These are phyloP conservation scores for Stephania japonica DNA, from an alignment of 164 flowering plant species.

Conservation along the genomic window DNA sequence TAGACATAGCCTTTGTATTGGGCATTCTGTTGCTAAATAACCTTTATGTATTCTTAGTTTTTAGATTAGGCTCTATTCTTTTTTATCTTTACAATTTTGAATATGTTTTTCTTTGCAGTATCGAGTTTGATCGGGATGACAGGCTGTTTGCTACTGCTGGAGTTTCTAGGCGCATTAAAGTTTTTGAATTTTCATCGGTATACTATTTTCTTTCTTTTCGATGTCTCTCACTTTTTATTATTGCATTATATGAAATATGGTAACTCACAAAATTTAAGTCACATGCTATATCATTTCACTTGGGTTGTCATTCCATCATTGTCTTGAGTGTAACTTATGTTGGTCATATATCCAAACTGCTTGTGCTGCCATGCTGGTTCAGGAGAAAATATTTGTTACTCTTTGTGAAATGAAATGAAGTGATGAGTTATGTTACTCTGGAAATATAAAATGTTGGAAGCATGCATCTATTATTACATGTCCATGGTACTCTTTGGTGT, in stretches of 20 bases:
- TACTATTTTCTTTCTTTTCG: constrained; percentile 11
- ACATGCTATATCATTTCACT: background rate
- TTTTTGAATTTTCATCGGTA: constrained; percentile 90
- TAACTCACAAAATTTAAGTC: background rate
- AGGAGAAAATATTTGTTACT: background rate
- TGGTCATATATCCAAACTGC: background rate
- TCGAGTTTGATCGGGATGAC: constrained; percentile 97
- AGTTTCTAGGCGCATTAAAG: constrained; percentile 88
- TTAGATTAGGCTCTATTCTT: background rate
- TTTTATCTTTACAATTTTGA: background rate
- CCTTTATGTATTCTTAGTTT: constrained; percentile 3
- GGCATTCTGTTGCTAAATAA: background rate
- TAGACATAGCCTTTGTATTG: background rate
- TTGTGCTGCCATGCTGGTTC: background rate
- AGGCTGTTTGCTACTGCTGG: constrained; percentile 98
- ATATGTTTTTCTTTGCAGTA: constrained; percentile 45
- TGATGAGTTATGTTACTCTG: background rate
- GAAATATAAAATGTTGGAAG: background rate
- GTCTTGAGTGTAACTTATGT: background rate
- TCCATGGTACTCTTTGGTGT: background rate
- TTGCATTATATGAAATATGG: background rate
- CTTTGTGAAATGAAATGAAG: too few relatives aligned
- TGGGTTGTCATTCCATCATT: background rate
- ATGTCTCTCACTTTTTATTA: background rate
- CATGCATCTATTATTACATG: background rate